Evolutionary conservation across 2,329 filamentous ascomycete genomes (phyloP).

Genomic region (Xenoacremonium recifei): DNA sequence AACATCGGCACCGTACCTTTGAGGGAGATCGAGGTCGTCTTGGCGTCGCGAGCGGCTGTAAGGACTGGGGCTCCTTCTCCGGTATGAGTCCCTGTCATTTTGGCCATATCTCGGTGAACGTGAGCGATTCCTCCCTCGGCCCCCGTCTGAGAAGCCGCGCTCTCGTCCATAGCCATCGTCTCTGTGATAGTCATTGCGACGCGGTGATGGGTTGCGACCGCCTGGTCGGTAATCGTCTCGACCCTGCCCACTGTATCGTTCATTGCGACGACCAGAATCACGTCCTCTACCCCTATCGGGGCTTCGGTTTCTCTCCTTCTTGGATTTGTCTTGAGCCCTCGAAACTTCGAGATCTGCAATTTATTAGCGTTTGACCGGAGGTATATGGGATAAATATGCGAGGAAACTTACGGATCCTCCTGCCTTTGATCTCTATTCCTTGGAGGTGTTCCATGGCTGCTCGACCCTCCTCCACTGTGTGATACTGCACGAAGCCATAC

Average conservation of each 20-base stretch:
- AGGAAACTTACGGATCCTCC: slow-evolving; percentile 80
- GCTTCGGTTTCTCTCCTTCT: slow-evolving; percentile 59
- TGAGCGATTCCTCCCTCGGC: slow-evolving; percentile 59
- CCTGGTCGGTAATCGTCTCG: slow-evolving; percentile 65
- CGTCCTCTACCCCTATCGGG: slow-evolving; percentile 54
- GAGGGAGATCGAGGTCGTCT: slow-evolving; percentile 67
- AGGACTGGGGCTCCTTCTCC: slow-evolving; percentile 71
- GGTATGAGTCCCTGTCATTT: slow-evolving; percentile 52
- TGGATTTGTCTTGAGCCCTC: slow-evolving; percentile 75
- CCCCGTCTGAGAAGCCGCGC: slow-evolving; percentile 38
- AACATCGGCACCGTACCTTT: slow-evolving; percentile 70
- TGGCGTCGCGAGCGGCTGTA: slow-evolving; percentile 47
- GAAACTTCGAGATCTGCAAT: slow-evolving; percentile 80
- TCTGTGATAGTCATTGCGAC: slow-evolving; percentile 52
- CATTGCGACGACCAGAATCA: slow-evolving; percentile 36
- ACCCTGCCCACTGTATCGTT: slow-evolving; percentile 46
- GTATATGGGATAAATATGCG: too few species aligned
- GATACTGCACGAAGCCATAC: slow-evolving; percentile 95
- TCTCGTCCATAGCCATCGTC: slow-evolving; percentile 60
- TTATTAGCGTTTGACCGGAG: slow-evolving; percentile 7
- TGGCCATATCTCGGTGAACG: slow-evolving; percentile 58
- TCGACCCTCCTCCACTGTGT: slow-evolving; percentile 71
- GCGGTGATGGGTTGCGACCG: slow-evolving; percentile 57
- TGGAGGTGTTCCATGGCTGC: slow-evolving; percentile 76
- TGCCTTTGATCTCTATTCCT: slow-evolving; percentile 78